These are phyloP conservation scores for Cercophora newfieldiana DNA, from an alignment of 495 filamentous ascomycete genomes.

Conservation along the genomic window DNA sequence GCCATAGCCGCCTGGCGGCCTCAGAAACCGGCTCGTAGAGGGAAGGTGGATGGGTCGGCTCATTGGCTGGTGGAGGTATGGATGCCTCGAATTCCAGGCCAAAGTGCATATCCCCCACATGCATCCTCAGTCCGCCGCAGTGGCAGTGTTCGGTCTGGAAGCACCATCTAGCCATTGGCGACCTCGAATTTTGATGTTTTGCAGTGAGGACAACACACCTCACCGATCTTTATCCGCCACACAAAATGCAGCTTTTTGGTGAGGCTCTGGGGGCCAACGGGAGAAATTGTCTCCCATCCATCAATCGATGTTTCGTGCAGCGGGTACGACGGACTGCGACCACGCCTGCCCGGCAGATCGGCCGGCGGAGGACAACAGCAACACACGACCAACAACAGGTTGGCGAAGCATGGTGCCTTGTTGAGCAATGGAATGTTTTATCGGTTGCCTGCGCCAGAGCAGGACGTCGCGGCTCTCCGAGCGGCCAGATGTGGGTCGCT, in stretches of 20 bases:
- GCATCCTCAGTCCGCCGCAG: not conserved
- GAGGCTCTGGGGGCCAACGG: not conserved
- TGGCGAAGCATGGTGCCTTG: not conserved
- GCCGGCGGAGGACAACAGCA: not conserved
- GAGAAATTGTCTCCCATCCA: not conserved
- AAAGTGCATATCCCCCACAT: not conserved
- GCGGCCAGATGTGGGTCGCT: slow-evolving; percentile 5
- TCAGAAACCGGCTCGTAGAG: slow-evolving; percentile 19
- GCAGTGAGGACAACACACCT: not conserved
- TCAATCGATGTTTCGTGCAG: slow-evolving; percentile 1
- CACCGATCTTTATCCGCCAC: not conserved
- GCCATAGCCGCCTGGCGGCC: slow-evolving; percentile 31
- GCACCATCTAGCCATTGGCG: not conserved
- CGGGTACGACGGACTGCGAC: not conserved
- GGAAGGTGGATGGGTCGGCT: not conserved
- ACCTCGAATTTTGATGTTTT: not conserved
- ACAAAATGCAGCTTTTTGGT: not conserved
- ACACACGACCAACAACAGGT: no score
- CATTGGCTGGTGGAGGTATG: not conserved
- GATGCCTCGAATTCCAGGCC: not conserved
- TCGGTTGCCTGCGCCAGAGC: slow-evolving; percentile 7
- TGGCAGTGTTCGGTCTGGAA: not conserved
- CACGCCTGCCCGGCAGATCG: not conserved
- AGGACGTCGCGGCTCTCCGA: not conserved
- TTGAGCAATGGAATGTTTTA: not conserved